Conservation (phyloP, 129 eudicot species). For the Helianthus annuus region DNA sequence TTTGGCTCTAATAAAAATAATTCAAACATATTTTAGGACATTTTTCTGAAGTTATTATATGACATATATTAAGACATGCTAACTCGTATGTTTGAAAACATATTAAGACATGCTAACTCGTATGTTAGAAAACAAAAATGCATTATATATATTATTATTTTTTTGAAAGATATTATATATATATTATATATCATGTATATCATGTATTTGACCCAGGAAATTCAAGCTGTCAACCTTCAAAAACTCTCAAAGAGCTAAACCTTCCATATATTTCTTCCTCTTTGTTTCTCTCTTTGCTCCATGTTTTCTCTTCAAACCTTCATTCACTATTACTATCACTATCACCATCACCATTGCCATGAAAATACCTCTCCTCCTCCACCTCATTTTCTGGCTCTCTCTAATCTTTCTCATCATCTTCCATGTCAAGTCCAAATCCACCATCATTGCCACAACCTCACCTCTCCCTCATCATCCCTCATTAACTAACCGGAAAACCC, state of each 20-base stretch:
- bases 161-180: no score
- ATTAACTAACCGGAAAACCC: slow-evolving; percentile 45
- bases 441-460: slow-evolving; percentile 4
- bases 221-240: slow-evolving; percentile 63
- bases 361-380: slow-evolving; percentile 46
- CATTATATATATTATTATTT: neutral
- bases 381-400: slow-evolving; percentile 49
- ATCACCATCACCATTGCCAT: slow-evolving; percentile 44
- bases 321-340: slow-evolving; percentile 10
- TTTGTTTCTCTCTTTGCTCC: slow-evolving; percentile 43
- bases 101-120: neutral
- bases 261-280: slow-evolving; percentile 22
- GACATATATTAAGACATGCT: neutral
- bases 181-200: neutral
- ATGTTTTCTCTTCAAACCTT: slow-evolving; percentile 58
- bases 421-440: slow-evolving; percentile 34
- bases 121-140: neutral
- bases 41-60: neutral
- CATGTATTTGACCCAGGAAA: slow-evolving; percentile 35
- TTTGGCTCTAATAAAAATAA: neutral
- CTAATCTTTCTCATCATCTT: slow-evolving; percentile 51
- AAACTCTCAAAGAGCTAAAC: slow-evolving; percentile 46
- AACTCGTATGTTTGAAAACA: neutral
- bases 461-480: slow-evolving; percentile 10
- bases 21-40: neutral